Base-by-base conservation (phyloP, 2,329 filamentous ascomycete genomes). In the Calonectria crousiana region DNA sequence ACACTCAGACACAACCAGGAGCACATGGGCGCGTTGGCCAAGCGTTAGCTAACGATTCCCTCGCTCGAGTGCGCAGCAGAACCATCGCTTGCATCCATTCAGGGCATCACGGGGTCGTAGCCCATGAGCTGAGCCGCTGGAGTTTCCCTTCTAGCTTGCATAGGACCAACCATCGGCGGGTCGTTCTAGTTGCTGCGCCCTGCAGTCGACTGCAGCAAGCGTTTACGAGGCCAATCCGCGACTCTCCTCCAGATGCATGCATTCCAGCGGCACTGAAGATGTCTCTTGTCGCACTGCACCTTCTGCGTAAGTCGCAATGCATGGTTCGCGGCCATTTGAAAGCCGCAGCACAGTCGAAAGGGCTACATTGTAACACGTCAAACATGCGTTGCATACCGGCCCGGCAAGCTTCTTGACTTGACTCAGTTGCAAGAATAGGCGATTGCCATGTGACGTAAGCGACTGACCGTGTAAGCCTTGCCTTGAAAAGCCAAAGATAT, bases 1-100 rank as follows among this genome's bases (percentile, higher is more conserved):
- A 73, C 69, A 60, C 44, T 56, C 49, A 28, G 52, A 62, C 62
- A 60, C 69, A 74, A 58, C 67, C 52, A 60, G 26, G 30, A 65
- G 44, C 58, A 36, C 32, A 66, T 38, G 60, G 20, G 41, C 9
- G 44, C 52, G 53, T 26, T 28, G n/a, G 49, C 14, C 30, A 58
- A 58, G 51, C 44, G 58, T 32, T 52, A 26, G 30, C n/a, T 41
- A 28, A 28, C 60, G n/a, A 68, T 14, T 32, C 52, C 41, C 34
- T 49, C 13, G 18, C 23, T 65, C 41, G 23, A 18, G 8, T 9
- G 47, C 69, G 11, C n/a, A 52, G 16, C 28, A 41, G 8, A 26
- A 20, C 60, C 49, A 44, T 32, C 11, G 36, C 32, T 23, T 38
- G 51, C 47, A 62, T 68, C 44, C 47, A 72, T 56, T 23, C 36